phyloP scores from a whole-genome alignment of 2,329 filamentous ascomycete species.

The Tolypocladium paradoxum region DNA sequence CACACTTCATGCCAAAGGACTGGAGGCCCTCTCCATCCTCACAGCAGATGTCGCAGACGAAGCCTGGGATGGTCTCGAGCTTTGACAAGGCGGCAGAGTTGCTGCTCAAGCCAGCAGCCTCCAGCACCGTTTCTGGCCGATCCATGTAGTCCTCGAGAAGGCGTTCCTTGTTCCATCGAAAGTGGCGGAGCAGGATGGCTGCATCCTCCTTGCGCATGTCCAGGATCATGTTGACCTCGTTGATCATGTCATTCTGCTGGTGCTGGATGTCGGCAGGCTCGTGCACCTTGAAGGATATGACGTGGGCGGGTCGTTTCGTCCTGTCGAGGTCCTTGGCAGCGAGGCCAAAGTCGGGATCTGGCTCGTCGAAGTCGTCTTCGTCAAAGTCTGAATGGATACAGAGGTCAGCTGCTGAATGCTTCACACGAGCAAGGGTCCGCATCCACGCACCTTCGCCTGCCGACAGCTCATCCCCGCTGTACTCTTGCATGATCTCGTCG shows the following conservation, averaged over 20 bases:
- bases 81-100: constrained; percentile 51
- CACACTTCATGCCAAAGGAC: constrained; percentile 91
- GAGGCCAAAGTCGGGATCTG: constrained; percentile 43
- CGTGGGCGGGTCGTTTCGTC: constrained; percentile 63
- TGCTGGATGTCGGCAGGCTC: constrained; percentile 70
- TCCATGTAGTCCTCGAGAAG: constrained; percentile 97
- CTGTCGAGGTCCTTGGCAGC: constrained; percentile 53
- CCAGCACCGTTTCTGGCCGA: constrained; percentile 63
- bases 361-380: constrained; percentile 45
- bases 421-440: neutral
- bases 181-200: constrained; percentile 80
- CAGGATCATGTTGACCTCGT: constrained; percentile 84
- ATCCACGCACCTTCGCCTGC: constrained; percentile 35
- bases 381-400: constrained; percentile 37
- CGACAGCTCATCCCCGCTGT: constrained; percentile 62
- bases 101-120: constrained; percentile 70
- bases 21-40: constrained; percentile 69
- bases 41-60: constrained; percentile 92
- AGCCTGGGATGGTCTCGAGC: constrained; percentile 62
- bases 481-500: constrained; percentile 63
- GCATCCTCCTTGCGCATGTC: constrained; percentile 81
- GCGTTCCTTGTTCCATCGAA: constrained; percentile 92
- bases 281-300: constrained; percentile 76
- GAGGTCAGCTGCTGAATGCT: constrained; percentile 5
- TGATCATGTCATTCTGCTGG: constrained; percentile 77